phyloP scores from a whole-genome alignment of 805 yeast species.

The Komagataella pastoris region DNA sequence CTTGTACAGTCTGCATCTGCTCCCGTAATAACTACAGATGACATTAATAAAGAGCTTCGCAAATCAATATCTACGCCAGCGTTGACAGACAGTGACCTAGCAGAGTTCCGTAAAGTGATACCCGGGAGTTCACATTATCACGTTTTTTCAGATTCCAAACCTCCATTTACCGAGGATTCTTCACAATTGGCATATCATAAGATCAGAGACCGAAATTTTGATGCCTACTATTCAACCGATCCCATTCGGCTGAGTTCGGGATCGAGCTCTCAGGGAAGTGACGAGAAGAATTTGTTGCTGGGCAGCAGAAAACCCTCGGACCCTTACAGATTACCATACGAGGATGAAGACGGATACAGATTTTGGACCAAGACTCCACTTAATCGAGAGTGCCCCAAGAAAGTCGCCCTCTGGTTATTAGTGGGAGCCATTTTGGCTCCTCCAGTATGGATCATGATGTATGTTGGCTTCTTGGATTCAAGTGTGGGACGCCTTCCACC shows the following conservation, averaged over 20 bases:
- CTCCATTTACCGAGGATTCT: background rate
- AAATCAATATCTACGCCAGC: background rate
- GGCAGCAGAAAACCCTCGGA: background rate
- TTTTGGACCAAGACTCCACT: background rate
- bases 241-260: background rate
- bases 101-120: background rate
- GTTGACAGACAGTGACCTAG: background rate
- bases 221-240: background rate
- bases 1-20: background rate
- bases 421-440: constrained; percentile 13
- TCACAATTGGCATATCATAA: background rate
- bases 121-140: background rate
- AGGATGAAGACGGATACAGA: background rate
- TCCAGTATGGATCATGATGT: constrained; percentile 15
- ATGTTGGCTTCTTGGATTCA: constrained; percentile 13
- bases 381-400: constrained; percentile 4
- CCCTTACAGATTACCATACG: background rate
- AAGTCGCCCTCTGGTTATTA: constrained; percentile 8
- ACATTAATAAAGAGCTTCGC: background rate
- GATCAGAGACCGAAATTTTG: background rate
- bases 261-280: background rate
- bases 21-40: background rate
- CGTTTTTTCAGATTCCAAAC: background rate
- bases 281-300: background rate
- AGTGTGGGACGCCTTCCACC: constrained; percentile 11